Base-by-base conservation (phyloP, 192 early-diverging fungal species). In the Backusella mclennaniae region DNA sequence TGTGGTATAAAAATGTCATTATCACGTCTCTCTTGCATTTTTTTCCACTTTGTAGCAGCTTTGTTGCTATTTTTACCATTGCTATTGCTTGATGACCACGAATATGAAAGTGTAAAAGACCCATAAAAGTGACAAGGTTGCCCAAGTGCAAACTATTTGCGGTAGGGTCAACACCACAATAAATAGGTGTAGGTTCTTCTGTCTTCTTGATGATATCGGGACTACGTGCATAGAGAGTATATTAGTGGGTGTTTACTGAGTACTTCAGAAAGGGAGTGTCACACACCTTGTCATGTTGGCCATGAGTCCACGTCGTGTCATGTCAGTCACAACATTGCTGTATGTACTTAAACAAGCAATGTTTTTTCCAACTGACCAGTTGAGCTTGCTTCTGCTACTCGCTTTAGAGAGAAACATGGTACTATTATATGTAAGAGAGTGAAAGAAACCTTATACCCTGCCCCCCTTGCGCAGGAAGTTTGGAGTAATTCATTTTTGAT, bases 81-180 rank as follows among this genome's bases (percentile, higher is more conserved):
- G 92, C 92, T 38, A 96, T 91, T 44, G 90, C 87, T 73, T 88
- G 85, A 81, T 98, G 97, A 0, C 95, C 96, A 26, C 82, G 86
- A 46, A 92, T 82, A 49, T 94, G 90, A 73, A 97, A 97, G 82
- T 97, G 95, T 23, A 97, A 85, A 44, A 97, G 83, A 11, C 91
- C 92, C 80, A 96, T 93, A 33, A 97, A 82, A 17, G 93, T 87
- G 5, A 96, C 85, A 74, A 99, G 87, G 78, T 97, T 99, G 23
- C 97, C 97, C 15, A 97, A 83, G 75, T 99, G 97, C 29, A 97
- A 83, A 76, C 92, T 93, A n/a, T 80, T 80, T 23, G 97, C 97
- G 0, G 96, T 99, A 12, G 97, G 97, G 78, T 99, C 97, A 33
- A 99, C 91, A 44, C 97, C 97, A 79, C 92, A 92, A 80, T 99